Base-by-base conservation (phyloP, 1,139 yeast species). In the Geotrichum australiense region DNA sequence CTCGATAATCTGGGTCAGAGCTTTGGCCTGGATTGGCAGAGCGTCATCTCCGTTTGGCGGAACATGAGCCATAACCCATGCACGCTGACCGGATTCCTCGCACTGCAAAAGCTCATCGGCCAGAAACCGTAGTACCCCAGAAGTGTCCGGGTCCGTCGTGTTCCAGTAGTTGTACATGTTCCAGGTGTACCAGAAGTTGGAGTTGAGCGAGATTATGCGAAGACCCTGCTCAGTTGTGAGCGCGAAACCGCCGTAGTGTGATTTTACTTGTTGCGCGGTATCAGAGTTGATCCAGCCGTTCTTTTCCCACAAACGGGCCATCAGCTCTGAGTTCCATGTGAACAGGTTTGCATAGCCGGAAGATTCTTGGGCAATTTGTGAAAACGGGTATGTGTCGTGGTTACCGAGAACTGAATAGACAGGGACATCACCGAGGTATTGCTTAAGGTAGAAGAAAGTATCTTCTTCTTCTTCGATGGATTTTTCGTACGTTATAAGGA, bases 321-420 rank as follows among this genome's bases (percentile, higher is more conserved):
- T 70, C 45, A 77, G 63, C 16, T 78, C 79, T 11, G 70, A 67
- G 53, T 80, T 78, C 75, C 79, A 78, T 37, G 70, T 66, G 54
- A 76, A 77, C 45, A 73, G 61, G 49, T 71, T 70, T 39, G 66
- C 64, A 47, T 64, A 70, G 3, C 73, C 72, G 24, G 72, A 67
- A 30, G 61, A 55, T 44, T 69, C 63, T 35, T 80, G 83, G 1
- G 86, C 80, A 44, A 78, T 58, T 58, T 79, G 85, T 14, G 80
- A 82, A 54, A 77, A 79, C 12, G 87, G 87, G 66, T 73, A 80
- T 15, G 80, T 74, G 54, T 80, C 87, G 57, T 80, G 87, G 58
- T 80, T 80, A 14, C 89, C 87, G 52, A 80, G 63, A 24, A 74
- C 76, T 8, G 85, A 71, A 54, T 65, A 78, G n/a, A 80, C 74